Conservation (phyloP, 805 yeast genomes). For the Jamesozyma rosinii region DNA sequence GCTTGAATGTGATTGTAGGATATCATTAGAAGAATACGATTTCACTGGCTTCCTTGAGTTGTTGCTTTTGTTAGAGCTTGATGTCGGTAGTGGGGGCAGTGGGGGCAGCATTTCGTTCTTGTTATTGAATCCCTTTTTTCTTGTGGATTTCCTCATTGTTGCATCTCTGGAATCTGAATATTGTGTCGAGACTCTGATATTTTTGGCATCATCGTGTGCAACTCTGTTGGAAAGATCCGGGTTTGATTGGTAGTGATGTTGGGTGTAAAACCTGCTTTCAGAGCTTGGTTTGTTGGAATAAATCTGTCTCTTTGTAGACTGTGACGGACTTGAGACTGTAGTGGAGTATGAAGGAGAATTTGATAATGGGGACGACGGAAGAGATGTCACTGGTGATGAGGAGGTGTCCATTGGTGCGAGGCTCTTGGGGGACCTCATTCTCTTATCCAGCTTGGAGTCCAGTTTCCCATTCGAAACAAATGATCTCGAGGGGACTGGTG, state of each 20-base stretch:
- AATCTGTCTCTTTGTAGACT: not conserved
- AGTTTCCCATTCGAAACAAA: not conserved
- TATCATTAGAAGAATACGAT: slow-evolving; percentile 25
- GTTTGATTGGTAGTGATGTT: slow-evolving; percentile 2
- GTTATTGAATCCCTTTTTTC: not conserved
- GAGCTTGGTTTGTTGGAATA: not conserved
- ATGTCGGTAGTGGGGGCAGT: slow-evolving; percentile 22
- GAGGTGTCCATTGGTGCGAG: not conserved
- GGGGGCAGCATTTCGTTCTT: slow-evolving; percentile 2
- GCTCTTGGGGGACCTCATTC: not conserved
- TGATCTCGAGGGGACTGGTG: slow-evolving; percentile 3
- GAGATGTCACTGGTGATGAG: not conserved
- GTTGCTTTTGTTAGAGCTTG: slow-evolving; percentile 1
- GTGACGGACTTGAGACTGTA: slow-evolving; percentile 1
- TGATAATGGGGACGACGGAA: not conserved
- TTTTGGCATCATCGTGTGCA: not conserved
- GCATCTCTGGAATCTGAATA: not conserved
- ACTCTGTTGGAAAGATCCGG: slow-evolving; percentile 1
- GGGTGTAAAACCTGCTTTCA: slow-evolving; percentile 1
- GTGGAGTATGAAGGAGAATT: slow-evolving; percentile 1
- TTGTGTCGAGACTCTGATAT: not conserved
- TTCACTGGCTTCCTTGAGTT: slow-evolving; percentile 11
- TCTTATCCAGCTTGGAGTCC: not conserved
- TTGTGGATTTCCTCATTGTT: not conserved
- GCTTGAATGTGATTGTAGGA: slow-evolving; percentile 7